These are phyloP conservation scores for Colletotrichum abscissum DNA, from an alignment of 2,329 filamentous ascomycete species.

Conservation along the genomic window DNA sequence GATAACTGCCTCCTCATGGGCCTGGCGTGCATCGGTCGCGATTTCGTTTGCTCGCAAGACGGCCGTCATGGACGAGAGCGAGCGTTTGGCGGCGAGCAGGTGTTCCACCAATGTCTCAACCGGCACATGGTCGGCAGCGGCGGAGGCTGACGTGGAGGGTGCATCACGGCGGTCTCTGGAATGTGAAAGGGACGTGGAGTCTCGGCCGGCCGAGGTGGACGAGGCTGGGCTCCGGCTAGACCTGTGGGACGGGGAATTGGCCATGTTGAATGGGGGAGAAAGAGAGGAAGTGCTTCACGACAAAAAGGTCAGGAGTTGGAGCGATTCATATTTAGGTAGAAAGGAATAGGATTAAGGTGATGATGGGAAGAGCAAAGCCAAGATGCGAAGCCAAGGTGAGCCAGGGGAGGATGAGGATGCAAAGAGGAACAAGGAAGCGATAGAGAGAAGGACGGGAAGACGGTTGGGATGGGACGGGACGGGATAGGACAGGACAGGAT, in stretches of 20 bases:
- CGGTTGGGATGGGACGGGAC: background rate
- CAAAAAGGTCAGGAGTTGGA: slow-evolving; percentile 25
- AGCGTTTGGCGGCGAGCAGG: slow-evolving; percentile 88
- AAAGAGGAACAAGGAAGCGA: background rate
- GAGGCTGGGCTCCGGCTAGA: slow-evolving; percentile 35
- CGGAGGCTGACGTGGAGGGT: slow-evolving; percentile 15
- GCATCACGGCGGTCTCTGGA: slow-evolving; percentile 42
- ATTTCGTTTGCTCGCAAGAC: slow-evolving; percentile 91
- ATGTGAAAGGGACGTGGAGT: slow-evolving; percentile 29
- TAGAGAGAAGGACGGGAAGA: background rate
- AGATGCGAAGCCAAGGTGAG: background rate
- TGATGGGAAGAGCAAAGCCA: background rate
- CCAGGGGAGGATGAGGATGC: background rate
- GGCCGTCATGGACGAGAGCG: slow-evolving; percentile 83
- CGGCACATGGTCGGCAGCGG: slow-evolving; percentile 52
- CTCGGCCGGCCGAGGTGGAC: slow-evolving; percentile 35
- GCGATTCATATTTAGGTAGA: slow-evolving; percentile 31
- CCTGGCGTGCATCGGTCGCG: slow-evolving; percentile 77
- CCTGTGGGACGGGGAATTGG: slow-evolving; percentile 26
- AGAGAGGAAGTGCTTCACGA: slow-evolving; percentile 20
- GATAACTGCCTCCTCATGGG: slow-evolving; percentile 83
- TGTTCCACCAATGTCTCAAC: slow-evolving; percentile 86
- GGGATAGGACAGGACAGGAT: background rate
- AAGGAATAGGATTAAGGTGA: background rate
- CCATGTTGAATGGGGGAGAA: slow-evolving; percentile 35